A percentile compares a stretch with the other conserved stretches of the same genome.
phyloP scores from a whole-genome alignment of 306 rosid genomes.

The Casuarina cunninghamiana region DNA sequence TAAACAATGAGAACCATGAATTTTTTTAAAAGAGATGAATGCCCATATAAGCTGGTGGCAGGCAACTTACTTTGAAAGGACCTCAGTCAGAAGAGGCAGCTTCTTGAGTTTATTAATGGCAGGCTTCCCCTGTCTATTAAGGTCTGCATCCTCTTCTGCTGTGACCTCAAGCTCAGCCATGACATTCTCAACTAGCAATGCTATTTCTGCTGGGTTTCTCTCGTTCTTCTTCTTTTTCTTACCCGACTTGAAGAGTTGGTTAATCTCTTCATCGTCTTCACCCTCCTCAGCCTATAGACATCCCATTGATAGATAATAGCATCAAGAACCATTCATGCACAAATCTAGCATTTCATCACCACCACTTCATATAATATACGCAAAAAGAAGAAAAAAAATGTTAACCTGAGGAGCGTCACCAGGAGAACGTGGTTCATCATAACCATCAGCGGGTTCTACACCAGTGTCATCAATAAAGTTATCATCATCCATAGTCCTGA shows the following conservation, averaged over 20 bases:
- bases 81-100: conserved; percentile 81
- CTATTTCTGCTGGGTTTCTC: conserved; percentile 89
- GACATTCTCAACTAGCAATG: conserved; percentile 85
- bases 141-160: conserved; percentile 92
- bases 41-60: neutral
- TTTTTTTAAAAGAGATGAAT: conserved; percentile 1
- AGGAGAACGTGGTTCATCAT: conserved; percentile 73
- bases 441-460: conserved; percentile 67
- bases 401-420: conserved; percentile 75
- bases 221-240: conserved; percentile 84
- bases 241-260: conserved; percentile 73
- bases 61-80: conserved; percentile 77
- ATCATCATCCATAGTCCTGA: conserved; percentile 78
- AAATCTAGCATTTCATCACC: neutral
- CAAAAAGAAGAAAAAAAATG: neutral
- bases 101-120: conserved; percentile 90
- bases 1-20: neutral
- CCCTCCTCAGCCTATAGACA: conserved; percentile 85
- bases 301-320: conserved; percentile 10
- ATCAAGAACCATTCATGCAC: conserved; percentile 12
- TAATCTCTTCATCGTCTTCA: conserved; percentile 79
- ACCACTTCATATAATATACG: neutral
- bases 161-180: conserved; percentile 99
- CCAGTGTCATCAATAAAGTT: conserved; percentile 96
- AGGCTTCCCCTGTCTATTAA: conserved; percentile 80